phyloP scores from a whole-genome alignment of 164 flowering plant species.

The Tetracentron sinense region DNA sequence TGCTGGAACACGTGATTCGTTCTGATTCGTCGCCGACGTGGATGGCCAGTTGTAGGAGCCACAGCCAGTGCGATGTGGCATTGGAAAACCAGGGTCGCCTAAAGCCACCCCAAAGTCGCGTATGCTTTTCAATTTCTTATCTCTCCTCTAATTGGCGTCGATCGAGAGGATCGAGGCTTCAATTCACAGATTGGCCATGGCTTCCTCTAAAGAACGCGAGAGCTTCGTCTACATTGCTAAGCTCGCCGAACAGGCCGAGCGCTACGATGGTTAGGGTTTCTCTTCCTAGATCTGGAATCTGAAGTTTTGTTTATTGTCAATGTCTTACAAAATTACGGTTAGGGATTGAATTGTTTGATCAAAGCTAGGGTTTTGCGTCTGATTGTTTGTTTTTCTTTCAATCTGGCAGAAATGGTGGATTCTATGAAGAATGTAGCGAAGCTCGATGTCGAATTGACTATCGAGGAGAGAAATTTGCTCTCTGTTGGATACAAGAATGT shows the following conservation, averaged over 20 bases:
- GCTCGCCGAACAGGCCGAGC: constrained; percentile 57
- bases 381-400: background rate
- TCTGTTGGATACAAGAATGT: no score
- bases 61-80: no score
- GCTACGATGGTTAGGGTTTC: constrained; percentile 40
- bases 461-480: constrained; percentile 59
- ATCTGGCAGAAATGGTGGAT: constrained; percentile 58
- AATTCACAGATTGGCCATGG: constrained; percentile 33
- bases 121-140: no score
- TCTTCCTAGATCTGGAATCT: background rate
- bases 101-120: no score
- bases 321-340: background rate
- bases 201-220: constrained; percentile 46
- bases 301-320: background rate
- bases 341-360: background rate
- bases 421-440: no score
- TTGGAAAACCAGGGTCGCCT: no score
- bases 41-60: no score
- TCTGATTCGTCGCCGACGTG: no score
- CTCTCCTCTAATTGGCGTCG: no score
- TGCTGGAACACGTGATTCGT: no score
- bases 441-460: constrained; percentile 58
- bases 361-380: background rate
- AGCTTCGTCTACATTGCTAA: constrained; percentile 44
- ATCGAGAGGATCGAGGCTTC: no score